These are phyloP conservation scores for Taphrina deformans DNA, from an alignment of 1,139 yeast genomes.

Conservation along the genomic window DNA sequence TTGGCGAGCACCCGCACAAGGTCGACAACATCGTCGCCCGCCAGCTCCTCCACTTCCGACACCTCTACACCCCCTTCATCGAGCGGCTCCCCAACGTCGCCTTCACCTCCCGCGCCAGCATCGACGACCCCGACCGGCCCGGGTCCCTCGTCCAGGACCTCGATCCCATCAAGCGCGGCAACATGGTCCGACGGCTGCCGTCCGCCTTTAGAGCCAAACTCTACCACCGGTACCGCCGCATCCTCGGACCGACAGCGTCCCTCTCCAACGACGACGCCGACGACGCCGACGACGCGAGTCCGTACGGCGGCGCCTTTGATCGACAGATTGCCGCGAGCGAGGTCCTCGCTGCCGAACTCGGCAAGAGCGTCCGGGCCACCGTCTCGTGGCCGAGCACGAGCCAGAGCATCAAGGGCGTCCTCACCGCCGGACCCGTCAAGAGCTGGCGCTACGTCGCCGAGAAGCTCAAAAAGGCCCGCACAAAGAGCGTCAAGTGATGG, in stretches of 20 bases:
- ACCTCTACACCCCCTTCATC: slow-evolving; percentile 68
- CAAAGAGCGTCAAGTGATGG: too few species aligned
- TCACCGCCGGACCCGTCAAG: slow-evolving; percentile 80
- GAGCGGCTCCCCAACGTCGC: slow-evolving; percentile 50
- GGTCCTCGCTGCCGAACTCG: slow-evolving; percentile 49
- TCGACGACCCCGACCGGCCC: slow-evolving; percentile 31
- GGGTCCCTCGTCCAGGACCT: slow-evolving; percentile 47
- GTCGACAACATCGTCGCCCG: slow-evolving; percentile 78
- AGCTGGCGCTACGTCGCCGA: slow-evolving; percentile 77
- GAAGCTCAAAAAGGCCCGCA: slow-evolving; percentile 50
- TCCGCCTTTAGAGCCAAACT: slow-evolving; percentile 54
- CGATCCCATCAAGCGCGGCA: slow-evolving; percentile 46
- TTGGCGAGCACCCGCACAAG: slow-evolving; percentile 90
- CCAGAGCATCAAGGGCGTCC: slow-evolving; percentile 78
- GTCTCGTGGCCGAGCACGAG: slow-evolving; percentile 68
- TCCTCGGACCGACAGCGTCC: slow-evolving; percentile 44
- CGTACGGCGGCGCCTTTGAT: slow-evolving; percentile 44
- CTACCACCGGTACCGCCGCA: slow-evolving; percentile 41
- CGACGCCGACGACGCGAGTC: slow-evolving; percentile 2
- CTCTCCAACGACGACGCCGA: slow-evolving; percentile 38
- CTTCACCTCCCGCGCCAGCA: slow-evolving; percentile 23
- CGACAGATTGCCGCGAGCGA: slow-evolving; percentile 50
- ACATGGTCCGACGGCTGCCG: slow-evolving; percentile 54
- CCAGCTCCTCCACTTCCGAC: slow-evolving; percentile 67
- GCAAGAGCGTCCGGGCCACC: slow-evolving; percentile 55